Evolutionary conservation across 495 filamentous ascomycete species (phyloP).

Genomic region (Tuber calosporum): DNA sequence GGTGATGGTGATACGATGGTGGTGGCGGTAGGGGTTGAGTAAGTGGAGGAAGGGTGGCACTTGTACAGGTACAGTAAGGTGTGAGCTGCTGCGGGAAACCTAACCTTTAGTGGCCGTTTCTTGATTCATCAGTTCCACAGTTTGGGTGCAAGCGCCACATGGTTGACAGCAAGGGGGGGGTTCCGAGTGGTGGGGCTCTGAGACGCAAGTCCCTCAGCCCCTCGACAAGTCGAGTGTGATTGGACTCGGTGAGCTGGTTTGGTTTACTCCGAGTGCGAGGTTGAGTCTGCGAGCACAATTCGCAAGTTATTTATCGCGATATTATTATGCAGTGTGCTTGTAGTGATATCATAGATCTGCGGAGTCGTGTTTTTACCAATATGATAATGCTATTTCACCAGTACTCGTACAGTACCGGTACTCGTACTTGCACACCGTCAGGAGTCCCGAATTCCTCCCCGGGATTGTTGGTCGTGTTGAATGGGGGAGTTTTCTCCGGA

Average conservation of each 20-base stretch:
- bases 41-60: not conserved
- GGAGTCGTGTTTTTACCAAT: too few relatives aligned
- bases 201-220: not conserved
- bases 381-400: too few relatives aligned
- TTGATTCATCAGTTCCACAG: not conserved
- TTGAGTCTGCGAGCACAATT: not conserved
- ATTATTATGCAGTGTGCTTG: too few relatives aligned
- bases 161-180: not conserved
- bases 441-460: not conserved
- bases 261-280: not conserved
- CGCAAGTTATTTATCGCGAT: too few relatives aligned
- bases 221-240: not conserved
- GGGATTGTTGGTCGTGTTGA: not conserved
- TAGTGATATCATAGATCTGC: too few relatives aligned
- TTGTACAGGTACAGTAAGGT: not conserved
- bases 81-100: not conserved
- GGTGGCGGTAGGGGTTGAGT: not conserved
- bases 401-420: not conserved
- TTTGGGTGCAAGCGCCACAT: not conserved
- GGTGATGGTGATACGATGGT: not conserved
- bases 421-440: too few relatives aligned
- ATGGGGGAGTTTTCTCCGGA: not conserved
- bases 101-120: conserved; percentile 2
- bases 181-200: not conserved
- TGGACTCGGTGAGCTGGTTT: not conserved